Conservation (phyloP, 108 stramenopile genomes). For the Nitzschia palea region DNA sequence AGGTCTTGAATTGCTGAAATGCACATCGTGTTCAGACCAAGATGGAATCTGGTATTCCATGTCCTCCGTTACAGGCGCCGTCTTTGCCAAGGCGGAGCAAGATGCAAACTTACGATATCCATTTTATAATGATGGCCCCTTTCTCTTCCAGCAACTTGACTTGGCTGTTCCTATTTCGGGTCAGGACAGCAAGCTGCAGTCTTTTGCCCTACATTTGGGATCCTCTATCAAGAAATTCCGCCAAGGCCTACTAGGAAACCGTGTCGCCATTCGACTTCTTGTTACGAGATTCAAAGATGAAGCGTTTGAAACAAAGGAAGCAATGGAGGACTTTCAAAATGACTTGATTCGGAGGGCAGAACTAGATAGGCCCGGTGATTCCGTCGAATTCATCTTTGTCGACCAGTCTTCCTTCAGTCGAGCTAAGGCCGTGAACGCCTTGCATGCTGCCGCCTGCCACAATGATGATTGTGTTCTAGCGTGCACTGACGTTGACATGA, state of each 20-base stretch:
- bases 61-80: conserved; percentile 7
- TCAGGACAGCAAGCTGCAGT: conserved; percentile 16
- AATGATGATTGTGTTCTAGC: conserved; percentile 17
- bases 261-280: conserved; percentile 22
- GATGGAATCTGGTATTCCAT: conserved; percentile 27
- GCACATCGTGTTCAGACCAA: conserved; percentile 15
- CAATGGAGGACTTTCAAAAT: conserved; percentile 5
- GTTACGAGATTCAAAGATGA: conserved; percentile 16
- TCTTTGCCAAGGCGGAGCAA: conserved; percentile 9
- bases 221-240: conserved; percentile 17
- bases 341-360: conserved; percentile 2
- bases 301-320: neutral
- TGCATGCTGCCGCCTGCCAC: conserved; percentile 24
- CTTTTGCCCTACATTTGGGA: conserved; percentile 19
- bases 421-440: conserved; percentile 29
- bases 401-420: conserved; percentile 13
- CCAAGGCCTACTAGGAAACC: conserved; percentile 8
- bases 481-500: conserved; percentile 22
- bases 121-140: conserved; percentile 32
- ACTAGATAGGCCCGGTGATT: conserved; percentile 5
- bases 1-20: conserved; percentile 17
- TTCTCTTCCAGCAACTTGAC: conserved; percentile 21
- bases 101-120: conserved; percentile 8
- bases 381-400: conserved; percentile 16
- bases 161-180: conserved; percentile 29